Evolutionary conservation across 1,139 yeast species (phyloP).

Genomic region (Nakaseomyces nivariensis): DNA sequence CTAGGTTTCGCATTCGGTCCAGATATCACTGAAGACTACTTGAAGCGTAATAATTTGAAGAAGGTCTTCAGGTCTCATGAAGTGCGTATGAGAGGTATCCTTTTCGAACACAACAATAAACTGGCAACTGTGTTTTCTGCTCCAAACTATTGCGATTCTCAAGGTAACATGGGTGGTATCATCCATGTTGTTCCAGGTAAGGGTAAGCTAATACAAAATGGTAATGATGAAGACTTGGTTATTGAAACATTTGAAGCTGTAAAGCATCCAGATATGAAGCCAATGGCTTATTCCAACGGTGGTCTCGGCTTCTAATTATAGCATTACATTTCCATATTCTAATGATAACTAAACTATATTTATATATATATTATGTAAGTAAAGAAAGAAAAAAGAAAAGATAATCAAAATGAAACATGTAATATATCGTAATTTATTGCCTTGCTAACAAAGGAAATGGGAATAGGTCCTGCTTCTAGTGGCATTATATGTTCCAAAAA

Average conservation of each 20-base stretch:
- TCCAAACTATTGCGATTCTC: slow-evolving; percentile 91
- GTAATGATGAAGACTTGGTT: slow-evolving; percentile 44
- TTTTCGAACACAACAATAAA: slow-evolving; percentile 75
- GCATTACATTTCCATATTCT: background rate
- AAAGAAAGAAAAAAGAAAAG: background rate
- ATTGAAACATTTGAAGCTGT: slow-evolving; percentile 65
- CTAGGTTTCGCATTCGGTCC: slow-evolving; percentile 96
- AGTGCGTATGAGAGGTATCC: slow-evolving; percentile 86
- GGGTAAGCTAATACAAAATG: slow-evolving; percentile 21
- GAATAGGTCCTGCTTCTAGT: too few relatives aligned
- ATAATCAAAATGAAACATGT: background rate
- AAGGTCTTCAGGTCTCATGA: slow-evolving; percentile 91
- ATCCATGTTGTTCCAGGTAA: slow-evolving; percentile 43
- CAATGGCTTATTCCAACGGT: slow-evolving; percentile 87
- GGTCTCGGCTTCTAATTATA: slow-evolving; percentile 25
- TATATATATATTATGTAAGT: background rate
- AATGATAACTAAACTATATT: background rate
- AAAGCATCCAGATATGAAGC: slow-evolving; percentile 82
- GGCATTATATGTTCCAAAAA: background rate
- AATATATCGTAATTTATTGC: too few relatives aligned
- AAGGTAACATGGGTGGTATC: slow-evolving; percentile 85
- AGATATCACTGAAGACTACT: slow-evolving; percentile 75
- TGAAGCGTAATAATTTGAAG: slow-evolving; percentile 58
- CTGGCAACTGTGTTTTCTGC: slow-evolving; percentile 92
- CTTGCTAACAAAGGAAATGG: too few relatives aligned